Conservation (phyloP, 192 early-diverging fungal genomes). For the Podila epigama region DNA sequence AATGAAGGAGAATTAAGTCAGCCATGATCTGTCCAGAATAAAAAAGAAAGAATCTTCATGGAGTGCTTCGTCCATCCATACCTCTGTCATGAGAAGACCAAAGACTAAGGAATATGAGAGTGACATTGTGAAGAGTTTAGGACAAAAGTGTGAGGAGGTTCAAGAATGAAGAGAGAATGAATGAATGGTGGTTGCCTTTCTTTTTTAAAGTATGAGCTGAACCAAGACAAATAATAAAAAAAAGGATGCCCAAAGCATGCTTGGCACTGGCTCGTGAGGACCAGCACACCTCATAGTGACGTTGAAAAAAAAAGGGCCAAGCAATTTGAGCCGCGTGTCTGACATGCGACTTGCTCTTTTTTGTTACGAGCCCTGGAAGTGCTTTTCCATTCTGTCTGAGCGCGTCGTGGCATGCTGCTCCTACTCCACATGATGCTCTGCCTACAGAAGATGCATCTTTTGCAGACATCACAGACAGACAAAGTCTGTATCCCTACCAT, state of each 20-base stretch:
- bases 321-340: background rate
- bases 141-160: background rate
- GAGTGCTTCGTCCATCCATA: no score
- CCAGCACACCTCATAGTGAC: background rate
- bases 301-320: slow-evolving; percentile 2
- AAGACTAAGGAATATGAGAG: slow-evolving; percentile 58
- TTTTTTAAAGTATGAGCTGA: slow-evolving; percentile 1
- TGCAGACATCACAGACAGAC: no score
- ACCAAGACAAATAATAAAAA: no score
- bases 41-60: no score
- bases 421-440: no score
- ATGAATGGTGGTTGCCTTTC: background rate
- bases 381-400: no score
- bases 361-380: background rate
- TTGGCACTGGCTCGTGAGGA: no score
- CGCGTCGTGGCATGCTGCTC: no score
- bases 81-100: slow-evolving; percentile 53
- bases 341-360: background rate
- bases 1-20: background rate
- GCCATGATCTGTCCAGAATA: background rate
- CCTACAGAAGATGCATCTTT: no score
- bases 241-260: no score
- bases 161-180: background rate
- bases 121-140: slow-evolving; percentile 24
- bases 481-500: no score